These are phyloP conservation scores for Oemleria cerasiformis DNA, from an alignment of 306 rosid species.

Conservation along the genomic window DNA sequence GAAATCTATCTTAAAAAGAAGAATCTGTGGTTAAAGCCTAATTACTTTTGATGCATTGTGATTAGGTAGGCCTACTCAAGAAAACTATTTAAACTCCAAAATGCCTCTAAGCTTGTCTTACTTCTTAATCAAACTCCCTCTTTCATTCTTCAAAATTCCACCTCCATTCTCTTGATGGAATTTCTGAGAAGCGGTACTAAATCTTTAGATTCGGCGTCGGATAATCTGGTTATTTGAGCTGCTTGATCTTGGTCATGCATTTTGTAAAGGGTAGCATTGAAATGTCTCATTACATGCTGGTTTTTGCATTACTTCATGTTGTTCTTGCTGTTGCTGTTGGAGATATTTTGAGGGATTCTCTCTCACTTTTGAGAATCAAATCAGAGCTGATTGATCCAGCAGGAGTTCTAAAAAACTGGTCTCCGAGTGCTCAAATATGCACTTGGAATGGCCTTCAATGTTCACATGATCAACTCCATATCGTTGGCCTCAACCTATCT, in stretches of 20 bases:
- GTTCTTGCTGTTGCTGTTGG: conserved; percentile 39
- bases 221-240: conserved; percentile 27
- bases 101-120: conserved; percentile 15
- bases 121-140: conserved; percentile 26
- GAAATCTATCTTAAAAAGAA: not conserved
- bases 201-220: conserved; percentile 29
- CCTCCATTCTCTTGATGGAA: conserved; percentile 26
- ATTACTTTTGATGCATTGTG: conserved; percentile 21
- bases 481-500: conserved; percentile 63
- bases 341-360: conserved; percentile 44
- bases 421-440: conserved; percentile 50
- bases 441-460: conserved; percentile 77
- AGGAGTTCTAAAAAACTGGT: conserved; percentile 68
- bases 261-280: conserved; percentile 44
- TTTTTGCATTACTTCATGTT: conserved; percentile 34
- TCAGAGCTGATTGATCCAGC: conserved; percentile 61
- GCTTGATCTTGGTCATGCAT: conserved; percentile 20
- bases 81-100: conserved; percentile 46
- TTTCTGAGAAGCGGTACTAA: conserved; percentile 23
- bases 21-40: conserved; percentile 23
- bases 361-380: conserved; percentile 65
- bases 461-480: conserved; percentile 42
- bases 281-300: conserved; percentile 40
- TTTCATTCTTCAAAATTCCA: conserved; percentile 22
- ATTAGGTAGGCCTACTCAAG: conserved; percentile 20